Conservation (phyloP, 2,329 filamentous ascomycete genomes). For the Fonsecaea multimorphosa region DNA sequence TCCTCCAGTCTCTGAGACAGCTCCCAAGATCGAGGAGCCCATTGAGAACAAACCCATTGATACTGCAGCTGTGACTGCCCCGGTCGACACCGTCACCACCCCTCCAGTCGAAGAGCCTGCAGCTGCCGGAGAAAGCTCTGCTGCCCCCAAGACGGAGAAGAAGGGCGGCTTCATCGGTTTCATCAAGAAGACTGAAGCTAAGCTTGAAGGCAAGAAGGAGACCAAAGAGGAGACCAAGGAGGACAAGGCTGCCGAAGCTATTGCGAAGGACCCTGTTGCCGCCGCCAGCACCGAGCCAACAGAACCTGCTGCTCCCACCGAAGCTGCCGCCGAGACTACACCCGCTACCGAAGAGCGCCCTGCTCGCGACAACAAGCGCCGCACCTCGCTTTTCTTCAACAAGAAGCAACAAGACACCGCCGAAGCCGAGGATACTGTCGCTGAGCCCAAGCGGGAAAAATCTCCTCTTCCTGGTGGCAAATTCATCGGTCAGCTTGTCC, state of each 20-base stretch:
- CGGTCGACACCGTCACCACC: constrained; percentile 44
- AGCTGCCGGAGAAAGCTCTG: constrained; percentile 41
- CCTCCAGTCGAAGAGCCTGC: constrained; percentile 42
- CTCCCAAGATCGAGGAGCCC: constrained; percentile 56
- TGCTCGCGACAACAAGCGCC: constrained; percentile 52
- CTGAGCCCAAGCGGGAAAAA: constrained; percentile 54
- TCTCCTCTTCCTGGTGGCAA: constrained; percentile 39
- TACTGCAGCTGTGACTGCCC: constrained; percentile 53
- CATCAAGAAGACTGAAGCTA: constrained; percentile 45
- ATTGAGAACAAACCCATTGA: constrained; percentile 50
- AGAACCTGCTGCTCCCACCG: constrained; percentile 26
- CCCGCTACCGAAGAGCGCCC: constrained; percentile 50
- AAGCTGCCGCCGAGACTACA: constrained; percentile 37
- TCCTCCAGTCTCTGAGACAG: constrained; percentile 54
- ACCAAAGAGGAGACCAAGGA: constrained; percentile 42
- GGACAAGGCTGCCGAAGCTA: constrained; percentile 37
- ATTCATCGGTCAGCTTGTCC: constrained; percentile 56
- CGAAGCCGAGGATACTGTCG: constrained; percentile 53
- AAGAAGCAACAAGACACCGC: constrained; percentile 56
- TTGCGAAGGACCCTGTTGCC: constrained; percentile 36
- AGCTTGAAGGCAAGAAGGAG: constrained; percentile 40
- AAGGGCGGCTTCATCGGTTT: constrained; percentile 44
- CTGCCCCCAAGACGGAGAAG: constrained; percentile 44
- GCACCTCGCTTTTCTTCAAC: constrained; percentile 63
- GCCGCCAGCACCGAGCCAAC: constrained; percentile 30